Percentiles rank a stretch among this genome's conserved stretches.
Evolutionary conservation across 2,329 filamentous ascomycete genomes (phyloP).

Genomic region (Trichoderma cornu-damae): DNA sequence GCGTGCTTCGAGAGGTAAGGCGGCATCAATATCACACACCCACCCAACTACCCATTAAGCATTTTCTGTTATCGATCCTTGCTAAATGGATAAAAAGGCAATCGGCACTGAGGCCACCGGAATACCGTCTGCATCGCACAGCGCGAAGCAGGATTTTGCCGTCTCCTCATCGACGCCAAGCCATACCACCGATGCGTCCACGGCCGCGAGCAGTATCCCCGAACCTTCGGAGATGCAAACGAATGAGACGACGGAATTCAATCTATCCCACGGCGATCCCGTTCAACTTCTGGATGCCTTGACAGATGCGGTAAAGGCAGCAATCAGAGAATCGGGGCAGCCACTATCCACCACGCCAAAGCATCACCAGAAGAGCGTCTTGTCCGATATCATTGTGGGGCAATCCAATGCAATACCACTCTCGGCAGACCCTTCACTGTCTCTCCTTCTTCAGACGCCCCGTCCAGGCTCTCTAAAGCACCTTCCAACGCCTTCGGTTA

Average conservation of each 20-base stretch:
- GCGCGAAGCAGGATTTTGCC: not conserved
- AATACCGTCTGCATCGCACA: not conserved
- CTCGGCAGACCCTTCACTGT: not conserved
- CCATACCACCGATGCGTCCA: not conserved
- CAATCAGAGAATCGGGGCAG: not conserved
- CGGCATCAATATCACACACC: not conserved
- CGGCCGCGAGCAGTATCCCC: not conserved
- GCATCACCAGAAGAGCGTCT: not conserved
- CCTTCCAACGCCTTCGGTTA: not conserved
- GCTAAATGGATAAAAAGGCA: not conserved
- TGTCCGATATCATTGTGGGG: slow-evolving; percentile 1
- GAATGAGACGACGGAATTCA: not conserved
- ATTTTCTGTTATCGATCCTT: not conserved
- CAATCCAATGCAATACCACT: not conserved
- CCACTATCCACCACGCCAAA: not conserved
- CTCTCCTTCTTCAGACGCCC: not conserved
- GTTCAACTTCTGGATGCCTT: slow-evolving; percentile 19
- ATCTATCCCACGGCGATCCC: not conserved
- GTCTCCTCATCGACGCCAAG: not conserved
- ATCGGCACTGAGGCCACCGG: not conserved
- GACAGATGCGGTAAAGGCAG: slow-evolving; percentile 19
- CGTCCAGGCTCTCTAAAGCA: not conserved
- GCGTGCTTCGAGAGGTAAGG: slow-evolving; percentile 20
- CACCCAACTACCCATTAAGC: not conserved
- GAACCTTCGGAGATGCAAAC: not conserved